Evolutionary conservation across 2,329 filamentous ascomycete species (phyloP).

Genomic region (Daldinia sp.): DNA sequence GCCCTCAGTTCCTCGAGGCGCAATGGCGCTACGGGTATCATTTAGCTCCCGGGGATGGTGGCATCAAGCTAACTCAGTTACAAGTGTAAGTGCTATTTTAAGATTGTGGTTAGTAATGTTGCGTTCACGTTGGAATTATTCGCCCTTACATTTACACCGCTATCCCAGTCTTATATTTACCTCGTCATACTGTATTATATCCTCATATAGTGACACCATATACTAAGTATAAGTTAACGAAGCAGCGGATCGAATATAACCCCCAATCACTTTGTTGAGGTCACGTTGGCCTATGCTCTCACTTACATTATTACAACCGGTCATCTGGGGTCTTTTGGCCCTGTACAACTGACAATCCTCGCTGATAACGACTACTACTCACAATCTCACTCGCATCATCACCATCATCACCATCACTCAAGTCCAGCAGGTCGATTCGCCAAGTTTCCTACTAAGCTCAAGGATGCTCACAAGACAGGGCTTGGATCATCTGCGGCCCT

Average conservation of each 20-base stretch:
- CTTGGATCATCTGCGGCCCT: conserved; percentile 94
- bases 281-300: conserved; percentile 86
- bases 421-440: conserved; percentile 69
- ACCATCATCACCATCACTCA: conserved; percentile 6
- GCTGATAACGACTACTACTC: conserved; percentile 99
- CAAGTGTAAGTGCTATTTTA: conserved; percentile 71
- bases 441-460: conserved; percentile 80
- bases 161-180: conserved; percentile 10
- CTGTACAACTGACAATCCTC: conserved; percentile 84
- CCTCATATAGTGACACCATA: conserved; percentile 1
- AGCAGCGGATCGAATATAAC: conserved; percentile 59
- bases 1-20: conserved; percentile 89
- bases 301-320: conserved; percentile 75
- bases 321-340: conserved; percentile 64
- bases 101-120: not conserved
- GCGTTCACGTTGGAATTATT: not conserved
- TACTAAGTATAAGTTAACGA: conserved; percentile 25
- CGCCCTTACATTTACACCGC: not conserved
- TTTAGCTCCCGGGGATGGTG: conserved; percentile 76
- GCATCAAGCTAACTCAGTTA: conserved; percentile 83
- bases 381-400: conserved; percentile 60
- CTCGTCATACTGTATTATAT: not conserved
- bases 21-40: conserved; percentile 89
- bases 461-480: conserved; percentile 91
- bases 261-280: conserved; percentile 90